Conservation (phyloP, 306 rosid species). For the Pterocarpus santalinus region DNA sequence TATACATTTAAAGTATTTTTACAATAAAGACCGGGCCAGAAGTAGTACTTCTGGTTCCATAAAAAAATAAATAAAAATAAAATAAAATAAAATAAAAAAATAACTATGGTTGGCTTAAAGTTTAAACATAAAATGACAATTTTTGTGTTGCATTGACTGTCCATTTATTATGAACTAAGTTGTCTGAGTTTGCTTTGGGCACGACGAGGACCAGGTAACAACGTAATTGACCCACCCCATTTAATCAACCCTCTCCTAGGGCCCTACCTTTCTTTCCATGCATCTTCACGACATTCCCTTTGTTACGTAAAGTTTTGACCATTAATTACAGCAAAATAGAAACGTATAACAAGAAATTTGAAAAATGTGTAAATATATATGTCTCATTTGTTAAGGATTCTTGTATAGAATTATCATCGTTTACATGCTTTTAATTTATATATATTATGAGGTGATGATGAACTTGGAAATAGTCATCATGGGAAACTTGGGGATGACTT, state of each 20-base stretch:
- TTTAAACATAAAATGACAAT: background rate
- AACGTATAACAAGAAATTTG: background rate
- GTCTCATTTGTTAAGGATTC: background rate
- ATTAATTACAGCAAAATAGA: background rate
- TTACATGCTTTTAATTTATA: too few relatives aligned
- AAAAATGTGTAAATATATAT: background rate
- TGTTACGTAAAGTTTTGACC: background rate
- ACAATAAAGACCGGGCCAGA: too few relatives aligned
- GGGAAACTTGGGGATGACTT: background rate
- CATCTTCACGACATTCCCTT: conserved; percentile 34
- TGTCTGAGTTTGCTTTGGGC: background rate
- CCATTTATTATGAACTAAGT: background rate
- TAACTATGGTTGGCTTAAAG: too few relatives aligned
- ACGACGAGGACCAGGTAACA: conserved; percentile 24
- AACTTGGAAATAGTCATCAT: conserved; percentile 23
- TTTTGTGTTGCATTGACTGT: background rate
- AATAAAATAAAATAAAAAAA: background rate
- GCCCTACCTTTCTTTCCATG: conserved; percentile 21
- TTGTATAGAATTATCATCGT: background rate
- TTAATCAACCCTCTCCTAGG: background rate
- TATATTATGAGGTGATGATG: background rate
- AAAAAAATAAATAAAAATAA: background rate
- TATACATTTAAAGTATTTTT: too few relatives aligned
- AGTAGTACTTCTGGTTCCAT: too few relatives aligned
- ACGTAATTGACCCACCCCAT: conserved; percentile 45